Percentiles rank a stretch among this genome's conserved stretches.
These are phyloP conservation scores for Schizosaccharomyces lindneri DNA, from an alignment of 805 yeast species.

Conservation along the genomic window DNA sequence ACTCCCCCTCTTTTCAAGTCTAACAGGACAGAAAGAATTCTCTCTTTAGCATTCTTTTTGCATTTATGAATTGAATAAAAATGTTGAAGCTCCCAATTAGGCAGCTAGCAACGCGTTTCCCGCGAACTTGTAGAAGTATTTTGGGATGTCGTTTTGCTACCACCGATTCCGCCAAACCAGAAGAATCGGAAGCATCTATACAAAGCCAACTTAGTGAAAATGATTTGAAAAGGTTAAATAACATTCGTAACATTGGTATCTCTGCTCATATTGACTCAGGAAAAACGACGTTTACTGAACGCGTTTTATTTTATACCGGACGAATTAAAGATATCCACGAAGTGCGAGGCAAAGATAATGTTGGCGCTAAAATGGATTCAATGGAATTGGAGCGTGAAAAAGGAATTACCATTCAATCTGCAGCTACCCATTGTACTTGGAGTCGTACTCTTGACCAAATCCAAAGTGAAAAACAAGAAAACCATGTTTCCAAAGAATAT, in stretches of 20 bases:
- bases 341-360: conserved; percentile 76
- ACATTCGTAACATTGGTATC: conserved; percentile 82
- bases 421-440: conserved; percentile 97
- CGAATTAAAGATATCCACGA: conserved; percentile 91
- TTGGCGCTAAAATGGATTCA: conserved; percentile 98
- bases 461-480: conserved; percentile 8
- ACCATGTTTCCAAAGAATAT: conserved; percentile 28
- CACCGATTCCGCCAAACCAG: background rate
- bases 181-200: background rate
- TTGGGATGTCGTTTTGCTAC: background rate
- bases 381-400: conserved; percentile 97
- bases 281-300: conserved; percentile 91
- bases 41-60: background rate
- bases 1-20: too few species aligned
- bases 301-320: conserved; percentile 89
- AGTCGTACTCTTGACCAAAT: conserved; percentile 20
- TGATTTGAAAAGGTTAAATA: conserved; percentile 21
- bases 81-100: background rate
- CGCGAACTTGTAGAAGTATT: background rate
- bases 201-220: conserved; percentile 9
- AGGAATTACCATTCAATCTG: conserved; percentile 95
- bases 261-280: conserved; percentile 98
- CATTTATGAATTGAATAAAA: background rate
- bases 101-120: background rate
- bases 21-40: too few species aligned